Base-by-base conservation (phyloP, 2,329 filamentous ascomycete species). In the Colletotrichum tofieldiae region DNA sequence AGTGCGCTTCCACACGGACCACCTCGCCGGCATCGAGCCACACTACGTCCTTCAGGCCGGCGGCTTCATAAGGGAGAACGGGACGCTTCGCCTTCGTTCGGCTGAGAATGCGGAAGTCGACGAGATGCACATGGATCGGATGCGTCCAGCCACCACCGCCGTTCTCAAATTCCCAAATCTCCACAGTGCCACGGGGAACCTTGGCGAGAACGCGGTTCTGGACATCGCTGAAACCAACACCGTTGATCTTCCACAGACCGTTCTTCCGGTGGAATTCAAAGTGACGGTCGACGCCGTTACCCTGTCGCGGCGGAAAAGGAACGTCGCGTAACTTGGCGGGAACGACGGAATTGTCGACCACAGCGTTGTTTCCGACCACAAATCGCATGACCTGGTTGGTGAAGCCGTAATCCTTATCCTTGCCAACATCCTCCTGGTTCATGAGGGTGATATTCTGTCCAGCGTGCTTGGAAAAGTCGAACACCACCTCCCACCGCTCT, bases 31-130 rank as follows among this genome's bases (percentile, higher is more conserved):
- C 79, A 12, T 84, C 86, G 1, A 91, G 81, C 82, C 87, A 87
- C 2, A 90, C 87, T 1, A 90, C 86, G 74, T 91, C 89, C 78
- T 91, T 90, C 23, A 89, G 83, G 0, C 86, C 88, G 0, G 82
- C 84, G 2, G 81, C 79, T 78, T 91, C 89, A 74, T 91, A 91
- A 0, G 86, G 83, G 72, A 83, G 75, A 5, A 90, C 84, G 16
- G 75, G 77, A 3, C 83, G 81, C 26, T 60, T 29, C 12, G 84
- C 84, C 5, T 86, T 85, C 0, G 77, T 83, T 23, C 89, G 86
- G 9, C 80, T 82, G 29, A 90, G 75, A 45, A 91, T 81, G 67
- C 86, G 84, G 78, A 91, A 88, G 75, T 90, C 88, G 59, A 91
- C 85, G 1, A 91, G 82, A 76, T 91, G 89, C 59, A 91, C 85